Evolutionary conservation across 73 alveolate species (phyloP).

Genomic region (Blepharisma stoltei): DNA sequence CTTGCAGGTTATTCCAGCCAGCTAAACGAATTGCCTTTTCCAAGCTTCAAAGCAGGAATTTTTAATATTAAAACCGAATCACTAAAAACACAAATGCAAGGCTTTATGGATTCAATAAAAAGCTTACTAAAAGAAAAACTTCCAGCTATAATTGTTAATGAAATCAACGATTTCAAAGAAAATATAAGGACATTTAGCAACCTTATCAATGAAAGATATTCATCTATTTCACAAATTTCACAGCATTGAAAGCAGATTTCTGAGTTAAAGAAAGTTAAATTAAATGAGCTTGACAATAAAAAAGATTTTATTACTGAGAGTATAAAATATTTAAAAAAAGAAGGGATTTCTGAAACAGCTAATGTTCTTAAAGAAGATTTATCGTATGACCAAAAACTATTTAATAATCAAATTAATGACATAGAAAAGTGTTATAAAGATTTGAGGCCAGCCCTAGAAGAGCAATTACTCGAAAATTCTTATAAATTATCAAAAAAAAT

Average conservation of each 20-base stretch:
- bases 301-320: conserved; percentile 20
- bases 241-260: conserved; percentile 7
- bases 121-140: conserved; percentile 44
- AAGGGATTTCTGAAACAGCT: background rate
- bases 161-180: background rate
- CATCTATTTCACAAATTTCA: conserved; percentile 6
- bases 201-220: background rate
- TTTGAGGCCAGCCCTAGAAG: background rate
- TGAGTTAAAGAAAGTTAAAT: background rate
- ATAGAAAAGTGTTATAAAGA: conserved; percentile 47
- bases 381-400: conserved; percentile 35
- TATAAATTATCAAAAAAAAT: conserved; percentile 2
- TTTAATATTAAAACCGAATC: conserved; percentile 52
- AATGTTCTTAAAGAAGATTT: conserved; percentile 43
- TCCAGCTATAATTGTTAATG: background rate
- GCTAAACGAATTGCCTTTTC: conserved; percentile 43
- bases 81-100: conserved; percentile 36
- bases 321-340: conserved; percentile 1
- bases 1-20: background rate
- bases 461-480: background rate
- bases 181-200: background rate
- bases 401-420: conserved; percentile 44
- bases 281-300: background rate
- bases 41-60: conserved; percentile 44
- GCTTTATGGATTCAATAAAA: conserved; percentile 50